Evolutionary conservation across 139 green algal genomes (phyloP).

Genomic region (Medakamo hakoo): DNA sequence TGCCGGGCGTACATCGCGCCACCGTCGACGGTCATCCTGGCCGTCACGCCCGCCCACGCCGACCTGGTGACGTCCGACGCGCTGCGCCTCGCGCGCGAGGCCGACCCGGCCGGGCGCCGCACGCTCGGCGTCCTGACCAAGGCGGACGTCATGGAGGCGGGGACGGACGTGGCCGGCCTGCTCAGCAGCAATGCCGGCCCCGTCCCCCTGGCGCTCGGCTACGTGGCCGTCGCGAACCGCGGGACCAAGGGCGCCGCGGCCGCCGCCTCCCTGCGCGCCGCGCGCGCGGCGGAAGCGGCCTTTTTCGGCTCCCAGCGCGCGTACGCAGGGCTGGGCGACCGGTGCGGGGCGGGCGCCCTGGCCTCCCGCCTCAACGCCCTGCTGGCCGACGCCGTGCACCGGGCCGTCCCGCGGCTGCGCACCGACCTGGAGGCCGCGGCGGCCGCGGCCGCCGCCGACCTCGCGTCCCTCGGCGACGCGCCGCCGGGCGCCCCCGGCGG

Average conservation of each 20-base stretch:
- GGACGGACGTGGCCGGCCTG: slow-evolving; percentile 68
- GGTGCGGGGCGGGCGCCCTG: slow-evolving; percentile 48
- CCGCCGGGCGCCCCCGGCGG: slow-evolving; percentile 18
- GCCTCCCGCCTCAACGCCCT: slow-evolving; percentile 69
- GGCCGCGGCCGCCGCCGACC: slow-evolving; percentile 19
- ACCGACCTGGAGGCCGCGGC: slow-evolving; percentile 23
- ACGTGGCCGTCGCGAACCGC: slow-evolving; percentile 37
- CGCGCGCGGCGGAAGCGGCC: slow-evolving; percentile 22
- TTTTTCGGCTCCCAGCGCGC: slow-evolving; percentile 49
- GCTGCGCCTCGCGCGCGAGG: slow-evolving; percentile 74
- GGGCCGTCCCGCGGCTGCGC: slow-evolving; percentile 27
- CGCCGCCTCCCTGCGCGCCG: slow-evolving; percentile 15
- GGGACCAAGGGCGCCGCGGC: too few species aligned
- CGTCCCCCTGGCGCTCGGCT: slow-evolving; percentile 82
- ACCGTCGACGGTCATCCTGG: slow-evolving; percentile 78
- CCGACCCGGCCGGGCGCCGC: slow-evolving; percentile 53
- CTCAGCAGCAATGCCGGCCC: slow-evolving; percentile 69
- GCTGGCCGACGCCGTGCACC: slow-evolving; percentile 71
- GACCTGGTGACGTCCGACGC: slow-evolving; percentile 91
- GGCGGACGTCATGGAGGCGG: slow-evolving; percentile 98
- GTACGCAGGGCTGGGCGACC: slow-evolving; percentile 35
- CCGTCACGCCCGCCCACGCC: slow-evolving; percentile 88
- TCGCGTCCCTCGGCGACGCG: slow-evolving; percentile 31
- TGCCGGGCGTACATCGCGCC: slow-evolving; percentile 74
- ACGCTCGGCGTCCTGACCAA: slow-evolving; percentile 83